These are phyloP conservation scores for Grifola frondosa DNA, from an alignment of 1,284 basidiomycete species.

Conservation along the genomic window DNA sequence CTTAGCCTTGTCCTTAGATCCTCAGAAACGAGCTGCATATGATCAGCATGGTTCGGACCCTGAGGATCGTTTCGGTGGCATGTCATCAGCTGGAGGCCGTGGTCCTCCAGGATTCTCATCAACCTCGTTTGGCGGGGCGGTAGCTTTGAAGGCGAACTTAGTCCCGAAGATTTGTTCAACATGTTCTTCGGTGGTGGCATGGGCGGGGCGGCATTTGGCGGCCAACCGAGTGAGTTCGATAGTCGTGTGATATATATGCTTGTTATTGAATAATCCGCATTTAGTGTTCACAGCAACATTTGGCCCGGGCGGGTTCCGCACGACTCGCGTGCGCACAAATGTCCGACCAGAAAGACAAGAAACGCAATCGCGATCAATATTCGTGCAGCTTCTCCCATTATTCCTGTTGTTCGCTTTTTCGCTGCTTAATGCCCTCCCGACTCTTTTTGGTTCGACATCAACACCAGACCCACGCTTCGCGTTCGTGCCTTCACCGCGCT, in stretches of 20 bases:
- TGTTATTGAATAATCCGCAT: neutral
- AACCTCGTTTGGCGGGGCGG: conserved; percentile 48
- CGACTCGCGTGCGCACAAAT: conserved; percentile 50
- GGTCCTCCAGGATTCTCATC: conserved; percentile 49
- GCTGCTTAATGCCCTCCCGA: conserved; percentile 81
- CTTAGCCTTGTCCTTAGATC: conserved; percentile 49
- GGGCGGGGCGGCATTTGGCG: conserved; percentile 48
- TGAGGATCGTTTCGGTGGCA: conserved; percentile 74
- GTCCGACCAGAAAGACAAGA: conserved; percentile 33
- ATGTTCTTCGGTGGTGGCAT: conserved; percentile 92
- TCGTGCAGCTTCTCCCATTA: conserved; percentile 87
- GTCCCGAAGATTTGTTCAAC: conserved; percentile 96
- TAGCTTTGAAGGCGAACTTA: conserved; percentile 81
- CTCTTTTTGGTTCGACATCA: conserved; percentile 62
- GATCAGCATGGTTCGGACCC: conserved; percentile 88
- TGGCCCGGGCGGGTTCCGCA: conserved; percentile 76
- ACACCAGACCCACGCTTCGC: conserved; percentile 82
- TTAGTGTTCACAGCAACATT: conserved; percentile 75
- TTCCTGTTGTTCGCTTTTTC: conserved; percentile 84
- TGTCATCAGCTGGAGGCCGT: conserved; percentile 56
- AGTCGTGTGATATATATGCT: conserved; percentile 42
- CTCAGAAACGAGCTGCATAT: conserved; percentile 88
- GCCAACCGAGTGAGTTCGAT: conserved; percentile 45
- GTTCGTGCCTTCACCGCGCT: conserved; percentile 62
- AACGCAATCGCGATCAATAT: conserved; percentile 62